A percentile compares a stretch with the other conserved stretches of the same genome.
Conservation (phyloP, 176 grass and related monocot species). For the Phyllostachys edulis region DNA sequence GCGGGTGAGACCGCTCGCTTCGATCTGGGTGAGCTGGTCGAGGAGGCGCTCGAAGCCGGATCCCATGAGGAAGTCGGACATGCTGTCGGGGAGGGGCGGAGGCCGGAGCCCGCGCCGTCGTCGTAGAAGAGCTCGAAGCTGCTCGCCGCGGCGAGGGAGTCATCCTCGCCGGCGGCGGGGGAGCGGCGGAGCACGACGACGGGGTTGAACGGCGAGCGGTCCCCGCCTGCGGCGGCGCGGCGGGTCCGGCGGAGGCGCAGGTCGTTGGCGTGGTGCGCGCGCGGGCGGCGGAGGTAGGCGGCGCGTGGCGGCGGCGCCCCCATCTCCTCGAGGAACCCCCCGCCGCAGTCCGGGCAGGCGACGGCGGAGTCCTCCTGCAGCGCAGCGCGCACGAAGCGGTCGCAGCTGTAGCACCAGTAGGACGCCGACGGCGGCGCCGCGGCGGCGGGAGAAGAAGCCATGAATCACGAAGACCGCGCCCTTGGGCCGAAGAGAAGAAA, state of each 20-base stretch:
- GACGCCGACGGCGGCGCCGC: slow-evolving; percentile 32
- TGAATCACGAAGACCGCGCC: background rate
- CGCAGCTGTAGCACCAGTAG: slow-evolving; percentile 99
- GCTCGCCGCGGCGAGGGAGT: slow-evolving; percentile 13
- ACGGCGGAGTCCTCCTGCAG: slow-evolving; percentile 28
- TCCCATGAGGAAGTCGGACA: slow-evolving; percentile 96
- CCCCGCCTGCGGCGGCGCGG: background rate
- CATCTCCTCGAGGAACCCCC: slow-evolving; percentile 97
- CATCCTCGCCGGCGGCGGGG: background rate
- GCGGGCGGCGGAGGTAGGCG: slow-evolving; percentile 36
- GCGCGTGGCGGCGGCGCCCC: slow-evolving; percentile 18
- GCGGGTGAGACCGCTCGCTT: slow-evolving; percentile 52
- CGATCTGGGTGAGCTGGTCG: slow-evolving; percentile 87
- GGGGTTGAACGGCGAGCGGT: slow-evolving; percentile 82
- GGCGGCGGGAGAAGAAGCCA: slow-evolving; percentile 26
- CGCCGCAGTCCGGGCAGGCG: slow-evolving; percentile 73
- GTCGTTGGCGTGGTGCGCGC: slow-evolving; percentile 43
- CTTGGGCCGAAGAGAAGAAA: background rate
- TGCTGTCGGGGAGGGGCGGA: slow-evolving; percentile 80
- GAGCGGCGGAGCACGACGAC: slow-evolving; percentile 85
- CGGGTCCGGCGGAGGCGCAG: slow-evolving; percentile 48
- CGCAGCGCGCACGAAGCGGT: slow-evolving; percentile 68
- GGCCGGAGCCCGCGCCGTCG: slow-evolving; percentile 74
- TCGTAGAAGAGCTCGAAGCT: slow-evolving; percentile 98
- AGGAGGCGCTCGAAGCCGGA: slow-evolving; percentile 90